Evolutionary conservation across 2,329 filamentous ascomycete species (phyloP), one percentile per base, ranked within the genome.

Genomic region (Botrytis deweyae): DNA sequence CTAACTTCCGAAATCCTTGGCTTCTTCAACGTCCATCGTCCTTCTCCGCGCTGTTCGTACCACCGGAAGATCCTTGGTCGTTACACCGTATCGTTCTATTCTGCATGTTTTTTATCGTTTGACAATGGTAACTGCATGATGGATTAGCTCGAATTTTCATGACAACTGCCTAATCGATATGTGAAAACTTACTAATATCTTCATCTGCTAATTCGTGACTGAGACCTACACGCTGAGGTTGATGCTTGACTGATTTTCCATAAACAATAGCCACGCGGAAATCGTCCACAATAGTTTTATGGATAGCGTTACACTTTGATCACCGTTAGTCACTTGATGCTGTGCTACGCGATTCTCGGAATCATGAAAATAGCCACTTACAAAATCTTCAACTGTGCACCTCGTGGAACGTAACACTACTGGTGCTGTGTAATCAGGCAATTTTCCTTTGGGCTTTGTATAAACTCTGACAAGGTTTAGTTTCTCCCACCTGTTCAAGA

Each of bases 181-280:
- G 61, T 25, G 61, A 33, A 18, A 33, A 77, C 79, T 78, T 76
- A 81, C 80, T 93, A 84, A 99, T 97, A 85, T 99, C 96, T 85
- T 99, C 96, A 83, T 99, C 96, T 74, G 90, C 93, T 80, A 99
- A 87, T 86, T 97, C 94, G 83, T 99, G 96, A 71, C 89, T 86
- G 77, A 99, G 88, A 68, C 96, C 96, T 76, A 98, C 96, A 80
- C 95, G 90, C 85, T 99, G 96, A 77, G 96, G 96, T 85, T 98
- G 96, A 85, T 99, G 96, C 88, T 98, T 98, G 78, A 98, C 95
- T 73, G 95, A 98, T 83, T 95, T 96, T 78, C 96, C 96, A 83
- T 98, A 99, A 61, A 99, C 96, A 81, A 99, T 92, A 72, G 96
- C 96, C 75, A 91, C 90, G 84, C 95, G 97, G 88, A 99, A 99